Conservation (phyloP, 2,329 filamentous ascomycete genomes). For the Botrytis medusae region DNA sequence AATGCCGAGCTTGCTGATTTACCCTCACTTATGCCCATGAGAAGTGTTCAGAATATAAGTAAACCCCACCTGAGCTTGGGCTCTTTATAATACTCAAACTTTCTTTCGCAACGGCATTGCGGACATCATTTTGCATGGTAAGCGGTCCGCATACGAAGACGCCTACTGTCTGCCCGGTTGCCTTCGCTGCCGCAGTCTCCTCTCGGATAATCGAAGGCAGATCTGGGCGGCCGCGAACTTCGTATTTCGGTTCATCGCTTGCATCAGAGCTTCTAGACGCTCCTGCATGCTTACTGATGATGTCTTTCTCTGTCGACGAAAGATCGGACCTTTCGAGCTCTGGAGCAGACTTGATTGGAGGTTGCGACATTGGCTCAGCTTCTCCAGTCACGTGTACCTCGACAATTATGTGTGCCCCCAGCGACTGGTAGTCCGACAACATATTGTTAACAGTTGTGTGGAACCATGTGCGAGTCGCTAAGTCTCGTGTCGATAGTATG, state of each 20-base stretch:
- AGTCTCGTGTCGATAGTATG: neutral
- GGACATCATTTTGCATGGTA: neutral
- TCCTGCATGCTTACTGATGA: neutral
- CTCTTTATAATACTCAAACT: neutral
- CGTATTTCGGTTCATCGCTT: neutral
- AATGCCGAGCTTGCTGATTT: neutral
- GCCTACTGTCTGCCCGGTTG: neutral
- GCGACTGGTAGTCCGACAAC: neutral
- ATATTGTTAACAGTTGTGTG: neutral
- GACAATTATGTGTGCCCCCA: neutral
- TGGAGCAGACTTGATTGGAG: neutral
- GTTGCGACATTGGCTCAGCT: neutral
- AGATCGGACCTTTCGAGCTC: neutral
- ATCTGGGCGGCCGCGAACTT: neutral
- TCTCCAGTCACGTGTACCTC: neutral
- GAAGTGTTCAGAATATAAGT: neutral
- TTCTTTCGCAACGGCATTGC: neutral
- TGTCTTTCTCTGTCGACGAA: neutral
- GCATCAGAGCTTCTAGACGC: neutral
- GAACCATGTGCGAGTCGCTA: neutral
- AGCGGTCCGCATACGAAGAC: neutral
- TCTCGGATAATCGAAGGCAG: neutral
- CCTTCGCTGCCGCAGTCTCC: neutral
- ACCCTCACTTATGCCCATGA: neutral
- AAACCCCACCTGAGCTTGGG: neutral